These are phyloP conservation scores for Sugiyamaella neomexicana DNA, from an alignment of 1,139 yeast species.

Conservation along the genomic window DNA sequence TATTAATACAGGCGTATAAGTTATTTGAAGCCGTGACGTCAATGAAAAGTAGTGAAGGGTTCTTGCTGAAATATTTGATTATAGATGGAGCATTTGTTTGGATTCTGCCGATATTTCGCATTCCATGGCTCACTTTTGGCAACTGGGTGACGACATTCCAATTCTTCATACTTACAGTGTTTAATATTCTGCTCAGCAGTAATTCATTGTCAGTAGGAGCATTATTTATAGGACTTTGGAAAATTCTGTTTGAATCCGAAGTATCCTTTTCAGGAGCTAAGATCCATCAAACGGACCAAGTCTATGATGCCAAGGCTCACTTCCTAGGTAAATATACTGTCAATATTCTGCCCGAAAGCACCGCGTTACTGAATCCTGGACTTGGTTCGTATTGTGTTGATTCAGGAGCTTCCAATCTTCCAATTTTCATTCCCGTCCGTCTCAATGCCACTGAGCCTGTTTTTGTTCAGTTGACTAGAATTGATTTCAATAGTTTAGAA, in stretches of 20 bases:
- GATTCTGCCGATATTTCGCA: constrained; percentile 67
- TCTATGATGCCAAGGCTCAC: constrained; percentile 66
- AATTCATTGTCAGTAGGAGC: constrained; percentile 51
- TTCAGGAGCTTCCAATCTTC: constrained; percentile 35
- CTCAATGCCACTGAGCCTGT: constrained; percentile 81
- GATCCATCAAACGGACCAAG: constrained; percentile 40
- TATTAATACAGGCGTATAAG: constrained; percentile 77
- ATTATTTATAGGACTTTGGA: constrained; percentile 49
- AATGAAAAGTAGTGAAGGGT: constrained; percentile 49
- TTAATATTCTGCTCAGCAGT: constrained; percentile 45
- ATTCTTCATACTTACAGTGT: constrained; percentile 38
- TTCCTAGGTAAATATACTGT: constrained; percentile 84
- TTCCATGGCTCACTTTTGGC: constrained; percentile 67
- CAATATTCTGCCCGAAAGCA: constrained; percentile 87
- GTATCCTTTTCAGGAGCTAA: constrained; percentile 64
- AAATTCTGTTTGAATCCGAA: constrained; percentile 55
- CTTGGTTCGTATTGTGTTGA: constrained; percentile 65
- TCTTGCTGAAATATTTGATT: constrained; percentile 68
- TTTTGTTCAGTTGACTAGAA: constrained; percentile 62
- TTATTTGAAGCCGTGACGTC: constrained; percentile 59
- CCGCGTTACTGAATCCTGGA: constrained; percentile 80
- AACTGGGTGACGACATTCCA: constrained; percentile 42
- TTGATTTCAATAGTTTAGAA: constrained; percentile 57
- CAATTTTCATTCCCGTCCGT: constrained; percentile 63
- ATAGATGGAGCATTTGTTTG: constrained; percentile 72